Percentiles rank a stretch among this genome's conserved stretches.
Evolutionary conservation across 306 rosid genomes (phyloP).

Genomic region (Alnus rubra): DNA sequence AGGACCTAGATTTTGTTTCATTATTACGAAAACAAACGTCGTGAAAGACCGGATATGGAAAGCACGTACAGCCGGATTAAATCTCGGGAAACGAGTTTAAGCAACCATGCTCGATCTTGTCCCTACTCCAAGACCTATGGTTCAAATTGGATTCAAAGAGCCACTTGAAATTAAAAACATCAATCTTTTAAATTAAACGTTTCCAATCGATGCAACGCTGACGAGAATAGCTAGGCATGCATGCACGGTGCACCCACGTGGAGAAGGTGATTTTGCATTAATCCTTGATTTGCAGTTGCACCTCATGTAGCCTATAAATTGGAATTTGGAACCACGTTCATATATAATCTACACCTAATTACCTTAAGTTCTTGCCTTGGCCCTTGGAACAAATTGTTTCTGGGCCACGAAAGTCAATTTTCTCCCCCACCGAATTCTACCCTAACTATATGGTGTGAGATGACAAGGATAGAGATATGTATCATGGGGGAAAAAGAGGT

Average conservation of each 20-base stretch:
- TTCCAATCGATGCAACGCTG: conserved; percentile 29
- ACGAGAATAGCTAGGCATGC: conserved; percentile 33
- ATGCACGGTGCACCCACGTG: conserved; percentile 23
- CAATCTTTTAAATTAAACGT: conserved; percentile 15
- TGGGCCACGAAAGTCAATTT: conserved; percentile 12
- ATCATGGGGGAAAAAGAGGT: conserved; percentile 21
- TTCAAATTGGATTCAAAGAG: neutral
- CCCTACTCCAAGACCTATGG: neutral
- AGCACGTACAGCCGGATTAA: neutral
- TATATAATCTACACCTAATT: conserved; percentile 16
- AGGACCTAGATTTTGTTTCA: conserved; percentile 28
- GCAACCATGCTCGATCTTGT: neutral
- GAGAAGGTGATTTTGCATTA: conserved; percentile 29
- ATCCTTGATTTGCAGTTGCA: neutral
- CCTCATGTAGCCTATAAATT: conserved; percentile 20
- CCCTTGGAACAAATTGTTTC: conserved; percentile 25
- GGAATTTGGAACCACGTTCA: conserved; percentile 35
- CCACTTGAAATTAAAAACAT: conserved; percentile 11
- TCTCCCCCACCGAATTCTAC: neutral
- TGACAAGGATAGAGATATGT: neutral
- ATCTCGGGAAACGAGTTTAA: conserved; percentile 9
- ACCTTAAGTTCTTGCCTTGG: conserved; percentile 14
- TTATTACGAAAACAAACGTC: neutral
- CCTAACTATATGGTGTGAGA: neutral
- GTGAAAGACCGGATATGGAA: conserved; percentile 12